Conservation (phyloP, 495 filamentous ascomycete species). For the Aspergillus sclerotiicarbonarius region DNA sequence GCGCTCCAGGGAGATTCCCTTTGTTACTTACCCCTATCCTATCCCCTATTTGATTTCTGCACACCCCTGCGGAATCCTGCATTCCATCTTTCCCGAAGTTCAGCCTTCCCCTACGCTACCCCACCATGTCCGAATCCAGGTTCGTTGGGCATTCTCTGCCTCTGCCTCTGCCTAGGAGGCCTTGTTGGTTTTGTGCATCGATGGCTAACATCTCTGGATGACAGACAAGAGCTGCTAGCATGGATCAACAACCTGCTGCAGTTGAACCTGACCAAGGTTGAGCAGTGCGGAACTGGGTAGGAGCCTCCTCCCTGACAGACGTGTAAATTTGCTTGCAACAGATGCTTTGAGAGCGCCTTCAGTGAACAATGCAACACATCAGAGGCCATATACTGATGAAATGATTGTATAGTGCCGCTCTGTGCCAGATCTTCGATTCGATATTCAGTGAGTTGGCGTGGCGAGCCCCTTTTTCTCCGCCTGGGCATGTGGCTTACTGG, state of each 20-base stretch:
- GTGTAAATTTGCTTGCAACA: not conserved
- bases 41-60: not conserved
- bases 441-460: slow-evolving; percentile 69
- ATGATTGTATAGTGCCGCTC: slow-evolving; percentile 67
- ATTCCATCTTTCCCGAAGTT: slow-evolving; percentile 4
- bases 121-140: slow-evolving; percentile 58
- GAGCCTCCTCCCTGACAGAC: slow-evolving; percentile 32
- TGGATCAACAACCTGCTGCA: slow-evolving; percentile 98
- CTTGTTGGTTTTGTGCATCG: not conserved
- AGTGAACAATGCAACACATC: too few relatives aligned
- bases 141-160: slow-evolving; percentile 25
- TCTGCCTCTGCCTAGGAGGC: not conserved
- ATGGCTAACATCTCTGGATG: not conserved
- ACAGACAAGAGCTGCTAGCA: slow-evolving; percentile 92
- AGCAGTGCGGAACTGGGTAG: slow-evolving; percentile 98
- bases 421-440: slow-evolving; percentile 95
- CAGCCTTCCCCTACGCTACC: slow-evolving; percentile 23
- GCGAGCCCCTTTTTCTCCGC: not conserved
- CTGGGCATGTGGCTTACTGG: slow-evolving; percentile 16
- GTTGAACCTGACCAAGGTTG: slow-evolving; percentile 96
- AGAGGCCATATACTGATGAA: slow-evolving; percentile 22
- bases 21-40: slow-evolving; percentile 3
- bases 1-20: not conserved
- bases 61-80: not conserved
- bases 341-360: too few relatives aligned